Evolutionary conservation across 352 stramenopile species (phyloP).

Genomic region (Pythium plurisporium): DNA sequence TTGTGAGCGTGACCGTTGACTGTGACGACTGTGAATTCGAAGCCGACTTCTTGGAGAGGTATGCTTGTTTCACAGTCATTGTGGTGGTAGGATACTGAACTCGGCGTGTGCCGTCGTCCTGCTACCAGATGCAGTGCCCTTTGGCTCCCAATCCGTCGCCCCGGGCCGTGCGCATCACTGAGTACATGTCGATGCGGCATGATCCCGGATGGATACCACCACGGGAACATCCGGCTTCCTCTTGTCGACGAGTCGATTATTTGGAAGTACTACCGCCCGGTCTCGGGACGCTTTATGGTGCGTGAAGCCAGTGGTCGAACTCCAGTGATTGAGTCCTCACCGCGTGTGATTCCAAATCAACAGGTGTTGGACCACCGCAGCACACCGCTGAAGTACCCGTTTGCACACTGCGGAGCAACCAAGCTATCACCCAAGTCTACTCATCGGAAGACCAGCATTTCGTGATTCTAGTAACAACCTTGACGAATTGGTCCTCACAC

Average conservation of each 20-base stretch:
- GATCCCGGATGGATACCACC: conserved; percentile 72
- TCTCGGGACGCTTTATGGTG: conserved; percentile 74
- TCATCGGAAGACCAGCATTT: conserved; percentile 33
- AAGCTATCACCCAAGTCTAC: conserved; percentile 23
- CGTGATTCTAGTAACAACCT: too few species aligned
- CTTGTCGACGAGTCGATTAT: conserved; percentile 73
- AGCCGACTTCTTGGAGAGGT: conserved; percentile 67
- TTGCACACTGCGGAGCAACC: conserved; percentile 16
- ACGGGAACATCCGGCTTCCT: conserved; percentile 54
- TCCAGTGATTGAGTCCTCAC: background rate
- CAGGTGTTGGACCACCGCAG: conserved; percentile 24
- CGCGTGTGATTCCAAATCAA: background rate
- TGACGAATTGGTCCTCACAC: too few species aligned
- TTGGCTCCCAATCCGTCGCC: conserved; percentile 64
- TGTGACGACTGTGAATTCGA: conserved; percentile 73
- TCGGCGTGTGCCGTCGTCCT: background rate
- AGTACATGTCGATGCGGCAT: conserved; percentile 60
- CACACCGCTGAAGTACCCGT: conserved; percentile 19
- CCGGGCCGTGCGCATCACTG: conserved; percentile 42
- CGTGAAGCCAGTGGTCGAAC: background rate
- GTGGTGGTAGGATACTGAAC: background rate
- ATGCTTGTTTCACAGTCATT: too few species aligned
- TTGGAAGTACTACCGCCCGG: conserved; percentile 64
- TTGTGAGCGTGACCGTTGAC: conserved; percentile 55
- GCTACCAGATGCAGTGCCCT: conserved; percentile 39